Conservation (phyloP, 2,329 filamentous ascomycete species). For the Sarocladium strictum region DNA sequence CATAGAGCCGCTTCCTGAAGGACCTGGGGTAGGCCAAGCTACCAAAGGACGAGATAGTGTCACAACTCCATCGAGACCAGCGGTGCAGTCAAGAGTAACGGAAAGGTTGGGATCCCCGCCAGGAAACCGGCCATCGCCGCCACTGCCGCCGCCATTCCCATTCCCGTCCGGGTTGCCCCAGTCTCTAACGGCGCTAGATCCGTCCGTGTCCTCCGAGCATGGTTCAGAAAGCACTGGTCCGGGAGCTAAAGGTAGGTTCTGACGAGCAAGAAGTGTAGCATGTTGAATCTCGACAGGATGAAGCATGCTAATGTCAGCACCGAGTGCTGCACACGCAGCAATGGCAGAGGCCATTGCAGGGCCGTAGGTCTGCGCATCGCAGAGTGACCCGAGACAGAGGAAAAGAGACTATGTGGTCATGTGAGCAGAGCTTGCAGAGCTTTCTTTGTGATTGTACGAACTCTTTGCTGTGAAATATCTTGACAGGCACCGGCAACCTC, state of each 20-base stretch:
- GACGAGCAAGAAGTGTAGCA: background rate
- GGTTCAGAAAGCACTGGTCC: background rate
- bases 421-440: background rate
- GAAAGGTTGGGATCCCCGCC: slow-evolving; percentile 2
- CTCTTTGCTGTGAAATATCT: background rate
- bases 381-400: slow-evolving; percentile 6
- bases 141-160: background rate
- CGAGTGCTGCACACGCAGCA: background rate
- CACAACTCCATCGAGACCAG: slow-evolving; percentile 7
- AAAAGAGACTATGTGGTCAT: slow-evolving; percentile 2
- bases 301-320: slow-evolving; percentile 5
- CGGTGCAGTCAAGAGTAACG: slow-evolving; percentile 2
- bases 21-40: background rate
- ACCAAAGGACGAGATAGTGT: background rate
- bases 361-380: slow-evolving; percentile 1
- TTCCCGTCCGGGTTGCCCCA: background rate
- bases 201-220: background rate
- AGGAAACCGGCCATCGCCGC: background rate
- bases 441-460: background rate
- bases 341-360: slow-evolving; percentile 2
- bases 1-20: background rate
- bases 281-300: slow-evolving; percentile 7
- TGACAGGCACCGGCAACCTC: background rate
- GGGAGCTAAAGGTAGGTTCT: background rate
- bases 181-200: background rate